Base-by-base conservation (phyloP, 2,329 filamentous ascomycete genomes). In the Beauveria varroae region DNA sequence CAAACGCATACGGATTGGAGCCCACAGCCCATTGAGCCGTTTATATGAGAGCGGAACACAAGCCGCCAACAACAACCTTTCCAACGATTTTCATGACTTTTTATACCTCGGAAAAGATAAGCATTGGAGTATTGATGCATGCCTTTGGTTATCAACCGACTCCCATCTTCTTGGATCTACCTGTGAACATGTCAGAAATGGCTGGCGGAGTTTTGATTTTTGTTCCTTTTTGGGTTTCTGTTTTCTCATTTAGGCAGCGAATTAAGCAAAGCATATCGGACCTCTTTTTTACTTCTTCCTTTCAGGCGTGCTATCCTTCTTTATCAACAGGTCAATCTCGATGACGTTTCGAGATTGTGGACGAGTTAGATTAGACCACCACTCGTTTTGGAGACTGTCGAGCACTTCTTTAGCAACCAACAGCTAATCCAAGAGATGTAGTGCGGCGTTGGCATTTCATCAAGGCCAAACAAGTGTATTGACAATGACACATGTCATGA, bases 61-160 rank as follows among this genome's bases (percentile, higher is more conserved):
- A 54, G 37, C 57, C 57, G 47, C 57, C 47, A 18, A 24, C 22
- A 9, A 6, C 14, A 41, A 6, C 9, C 26, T 34, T 30, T 37
- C 18, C 24, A 34, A 60, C 50, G 57, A 60, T 41, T 40, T 52
- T 46, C 10, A 60, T 51, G 57, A 60, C 57, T 28, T 59, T 52
- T 52, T 46, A 37, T 47, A 60, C 49, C 57, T 46, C 30, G 34
- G 57, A 28, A 60, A 44, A 56, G 22, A 50, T 18, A 26, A 44
- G 40, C 57, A 60, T 60, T 54, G 57, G 41, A 47, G 57, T 37
- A 26, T 60, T 46, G 24, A 47, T 40, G 50, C 57, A 41, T 54
- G 2, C 10, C 40, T 47, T 54, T 47, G 10, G 20, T 24, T 37
- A 24, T 40, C 40, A 1, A 40, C 41, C 14, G 18, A 20, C 46